Base-by-base conservation (phyloP, 768 basidiomycete species). In the Auricularia cornea region DNA sequence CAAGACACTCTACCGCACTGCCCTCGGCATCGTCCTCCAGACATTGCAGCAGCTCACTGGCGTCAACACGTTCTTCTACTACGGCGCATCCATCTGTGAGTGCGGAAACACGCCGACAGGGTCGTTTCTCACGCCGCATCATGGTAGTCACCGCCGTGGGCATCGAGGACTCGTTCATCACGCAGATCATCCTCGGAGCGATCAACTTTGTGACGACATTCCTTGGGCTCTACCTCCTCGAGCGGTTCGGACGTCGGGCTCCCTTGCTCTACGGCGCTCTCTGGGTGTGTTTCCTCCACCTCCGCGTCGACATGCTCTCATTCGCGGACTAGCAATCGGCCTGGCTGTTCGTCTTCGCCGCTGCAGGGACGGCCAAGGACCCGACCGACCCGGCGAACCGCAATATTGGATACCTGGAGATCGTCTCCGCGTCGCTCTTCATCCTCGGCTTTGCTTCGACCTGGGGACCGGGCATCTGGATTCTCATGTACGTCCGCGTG, bases 391-490 rank as follows among this genome's bases (percentile, higher is more conserved):
- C n/a, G 61, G 70, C 65, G 3, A 76, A 85, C 70, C 66, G 76
- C 44, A 70, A 66, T 12, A 83, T 87, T 60, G 87, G 87, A 57
- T 81, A 80, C 67, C 73, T 86, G 56, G 83, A 86, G 83, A 86
- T 87, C 62, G 81, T 88, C 67, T 78, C 81, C 32, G 85, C 87
- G 0, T 88, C 84, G 68, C 70, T 90, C 69, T 89, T 90, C 73
- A 88, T 89, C 70, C 73, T 83, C 54, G 88, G 87, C 6, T 89
- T 83, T 68, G 86, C 88, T 3, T 83, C 77, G 76, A 88, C 88
- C 33, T 87, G 84, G 86, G 85, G 81, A 18, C 86, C 87, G n/a
- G 86, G 87, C 57, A 72, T 89, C 41, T 90, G 88, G 88, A 88
- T 90, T 69, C 77, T 90, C 23, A 87, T 86, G 62, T 57, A 26